These are phyloP conservation scores for Pseudogymnoascus sp. DNA, from an alignment of 2,329 filamentous ascomycete species.

Conservation along the genomic window DNA sequence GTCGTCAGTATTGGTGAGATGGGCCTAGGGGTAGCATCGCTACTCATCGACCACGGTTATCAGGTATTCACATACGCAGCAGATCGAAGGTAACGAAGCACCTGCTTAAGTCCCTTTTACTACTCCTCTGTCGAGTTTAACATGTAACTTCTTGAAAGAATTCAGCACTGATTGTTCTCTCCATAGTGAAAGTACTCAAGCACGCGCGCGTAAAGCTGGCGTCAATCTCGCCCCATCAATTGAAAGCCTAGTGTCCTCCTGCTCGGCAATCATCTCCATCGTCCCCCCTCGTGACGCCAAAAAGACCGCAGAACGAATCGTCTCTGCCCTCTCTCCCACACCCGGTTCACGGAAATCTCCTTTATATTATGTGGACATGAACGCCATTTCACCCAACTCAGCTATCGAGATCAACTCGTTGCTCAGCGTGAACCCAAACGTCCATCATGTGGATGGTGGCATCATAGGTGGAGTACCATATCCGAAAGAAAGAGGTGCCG, in stretches of 20 bases:
- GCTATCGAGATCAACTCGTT: slow-evolving; percentile 39
- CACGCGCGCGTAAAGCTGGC: not conserved
- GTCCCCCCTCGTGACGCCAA: slow-evolving; percentile 60
- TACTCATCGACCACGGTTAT: slow-evolving; percentile 50
- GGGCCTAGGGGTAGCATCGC: slow-evolving; percentile 53
- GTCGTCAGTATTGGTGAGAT: slow-evolving; percentile 60
- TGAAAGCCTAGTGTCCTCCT: slow-evolving; percentile 8
- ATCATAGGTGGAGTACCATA: slow-evolving; percentile 51
- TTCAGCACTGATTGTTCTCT: not conserved
- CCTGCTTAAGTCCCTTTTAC: not conserved
- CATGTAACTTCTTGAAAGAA: not conserved
- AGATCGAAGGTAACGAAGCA: slow-evolving; percentile 42
- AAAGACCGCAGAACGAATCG: slow-evolving; percentile 52
- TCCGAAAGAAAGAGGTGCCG: slow-evolving; percentile 22
- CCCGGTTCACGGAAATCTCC: slow-evolving; percentile 28
- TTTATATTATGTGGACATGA: slow-evolving; percentile 58
- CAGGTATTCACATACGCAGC: slow-evolving; percentile 50
- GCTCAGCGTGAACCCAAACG: slow-evolving; percentile 36
- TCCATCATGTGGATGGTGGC: slow-evolving; percentile 51
- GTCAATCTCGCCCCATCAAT: not conserved
- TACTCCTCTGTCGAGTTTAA: not conserved
- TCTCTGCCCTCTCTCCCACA: slow-evolving; percentile 39
- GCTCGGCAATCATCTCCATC: slow-evolving; percentile 50
- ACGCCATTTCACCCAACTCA: slow-evolving; percentile 56
- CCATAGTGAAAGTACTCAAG: slow-evolving; percentile 15